Percentiles rank a stretch among this genome's conserved stretches.
Evolutionary conservation across 2,329 filamentous ascomycete species (phyloP).

Genomic region (Chaetomium sp.): DNA sequence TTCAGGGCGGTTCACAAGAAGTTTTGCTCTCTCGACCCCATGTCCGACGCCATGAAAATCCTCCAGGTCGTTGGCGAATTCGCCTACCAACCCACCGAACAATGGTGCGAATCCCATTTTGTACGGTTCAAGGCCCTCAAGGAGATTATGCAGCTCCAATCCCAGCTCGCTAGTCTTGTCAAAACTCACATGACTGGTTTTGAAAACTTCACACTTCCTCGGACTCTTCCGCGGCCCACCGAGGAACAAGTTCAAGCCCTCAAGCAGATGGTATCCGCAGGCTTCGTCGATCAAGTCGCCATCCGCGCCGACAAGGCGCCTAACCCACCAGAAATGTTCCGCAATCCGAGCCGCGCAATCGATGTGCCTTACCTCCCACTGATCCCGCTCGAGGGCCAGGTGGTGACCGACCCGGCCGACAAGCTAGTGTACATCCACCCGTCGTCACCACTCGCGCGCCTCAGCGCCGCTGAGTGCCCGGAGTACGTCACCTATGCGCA

Average conservation of each 20-base stretch:
- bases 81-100: conserved; percentile 69
- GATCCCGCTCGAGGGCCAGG: conserved; percentile 61
- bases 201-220: conserved; percentile 57
- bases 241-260: conserved; percentile 74
- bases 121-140: conserved; percentile 83
- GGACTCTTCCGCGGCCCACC: conserved; percentile 60
- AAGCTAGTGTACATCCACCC: conserved; percentile 86
- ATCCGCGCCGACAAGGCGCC: conserved; percentile 88
- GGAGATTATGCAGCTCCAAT: conserved; percentile 80
- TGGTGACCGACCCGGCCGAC: conserved; percentile 51
- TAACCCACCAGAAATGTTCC: conserved; percentile 64
- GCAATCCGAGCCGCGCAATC: conserved; percentile 80
- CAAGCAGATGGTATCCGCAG: conserved; percentile 88
- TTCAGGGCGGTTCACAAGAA: conserved; percentile 74
- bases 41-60: conserved; percentile 85
- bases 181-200: conserved; percentile 71
- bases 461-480: conserved; percentile 73
- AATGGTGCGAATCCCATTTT: conserved; percentile 82
- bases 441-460: conserved; percentile 73
- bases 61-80: conserved; percentile 88
- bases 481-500: conserved; percentile 86
- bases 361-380: conserved; percentile 91
- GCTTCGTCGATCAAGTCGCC: conserved; percentile 92
- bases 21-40: conserved; percentile 79
- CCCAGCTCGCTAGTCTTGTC: conserved; percentile 81